Base-by-base conservation (phyloP, 768 basidiomycete genomes). In the Pisolithus orientalis region DNA sequence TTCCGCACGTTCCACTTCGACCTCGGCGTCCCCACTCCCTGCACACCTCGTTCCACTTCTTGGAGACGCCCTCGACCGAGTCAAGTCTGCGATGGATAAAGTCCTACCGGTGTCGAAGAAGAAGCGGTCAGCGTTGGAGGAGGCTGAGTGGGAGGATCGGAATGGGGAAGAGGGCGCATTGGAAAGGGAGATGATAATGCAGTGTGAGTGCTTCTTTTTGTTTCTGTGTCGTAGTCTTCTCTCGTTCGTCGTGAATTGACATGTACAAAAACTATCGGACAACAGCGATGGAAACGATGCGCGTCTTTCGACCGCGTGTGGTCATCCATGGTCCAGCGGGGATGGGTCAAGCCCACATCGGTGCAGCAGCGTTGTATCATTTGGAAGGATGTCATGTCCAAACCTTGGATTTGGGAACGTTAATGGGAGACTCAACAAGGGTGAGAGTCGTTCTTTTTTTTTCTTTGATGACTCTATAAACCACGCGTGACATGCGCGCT, bases 361-460 rank as follows among this genome's bases (percentile, higher is more conserved):
- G 91, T 38, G 84, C 94, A 1, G 96, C 95, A 1, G 83, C 90
- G 5, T 69, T 99, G 32, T 94, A 98, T 71, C 86, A 94, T 65
- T 72, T 99, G 17, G 96, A 99, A 72, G 95, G 96, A 0, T 96
- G 90, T 67, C 91, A 97, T 63, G 80, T 97, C 0, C 96, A 99
- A 67, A 93, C 82, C 60, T 76, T 98, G 49, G 96, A 99, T 64
- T 75, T 98, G 16, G 96, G 91, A 9, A 84, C 83, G 0, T 71
- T 99, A 40, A 77, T 98, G 72, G 80, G 89, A 39, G 95, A 98
- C 65, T 89, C 94, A 1, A 84, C 91, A 1, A 72, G 94, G 64
- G 94, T 95, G 54, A 64, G 89, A 13, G 21, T 21, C 21, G n/a
- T n/a, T 44, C 38, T 8, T 38, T 28, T 14, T 32, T 47, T 7